These are phyloP conservation scores for Hemerocallis citrina DNA, from an alignment of 106 monocot species.

Conservation along the genomic window DNA sequence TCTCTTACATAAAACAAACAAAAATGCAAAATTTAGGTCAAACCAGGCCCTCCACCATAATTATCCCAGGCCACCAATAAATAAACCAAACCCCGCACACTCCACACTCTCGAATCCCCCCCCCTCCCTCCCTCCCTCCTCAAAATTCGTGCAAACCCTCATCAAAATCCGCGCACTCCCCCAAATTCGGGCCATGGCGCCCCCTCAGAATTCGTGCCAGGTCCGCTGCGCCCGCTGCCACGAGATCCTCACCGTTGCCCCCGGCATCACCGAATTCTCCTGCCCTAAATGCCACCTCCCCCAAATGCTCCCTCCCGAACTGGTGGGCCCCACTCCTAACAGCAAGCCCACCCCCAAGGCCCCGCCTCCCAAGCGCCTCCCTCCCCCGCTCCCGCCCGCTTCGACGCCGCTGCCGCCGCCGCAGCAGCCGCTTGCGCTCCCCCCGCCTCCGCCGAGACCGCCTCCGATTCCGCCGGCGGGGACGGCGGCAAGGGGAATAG, in stretches of 20 bases:
- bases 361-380: too few species aligned
- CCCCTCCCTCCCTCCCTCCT: neutral
- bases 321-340: too few species aligned
- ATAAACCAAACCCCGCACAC: neutral
- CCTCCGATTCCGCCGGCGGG: conserved; percentile 3
- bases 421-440: neutral
- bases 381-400: too few species aligned
- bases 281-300: conserved; percentile 94
- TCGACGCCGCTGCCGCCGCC: neutral
- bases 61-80: too few species aligned
- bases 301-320: conserved; percentile 92
- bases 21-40: too few species aligned
- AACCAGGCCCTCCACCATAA: too few species aligned
- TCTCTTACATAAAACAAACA: too few species aligned
- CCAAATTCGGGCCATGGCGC: neutral
- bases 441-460: neutral
- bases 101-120: neutral
- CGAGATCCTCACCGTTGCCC: conserved; percentile 75
- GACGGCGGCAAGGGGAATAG: conserved; percentile 70
- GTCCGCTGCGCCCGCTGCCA: conserved; percentile 98
- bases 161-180: too few species aligned
- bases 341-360: neutral
- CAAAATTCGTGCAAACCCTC: too few species aligned
- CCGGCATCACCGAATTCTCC: conserved; percentile 92
- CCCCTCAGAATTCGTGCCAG: conserved; percentile 44